Conservation (phyloP, 345 rosid species). For the Stellera chamaejasme region DNA sequence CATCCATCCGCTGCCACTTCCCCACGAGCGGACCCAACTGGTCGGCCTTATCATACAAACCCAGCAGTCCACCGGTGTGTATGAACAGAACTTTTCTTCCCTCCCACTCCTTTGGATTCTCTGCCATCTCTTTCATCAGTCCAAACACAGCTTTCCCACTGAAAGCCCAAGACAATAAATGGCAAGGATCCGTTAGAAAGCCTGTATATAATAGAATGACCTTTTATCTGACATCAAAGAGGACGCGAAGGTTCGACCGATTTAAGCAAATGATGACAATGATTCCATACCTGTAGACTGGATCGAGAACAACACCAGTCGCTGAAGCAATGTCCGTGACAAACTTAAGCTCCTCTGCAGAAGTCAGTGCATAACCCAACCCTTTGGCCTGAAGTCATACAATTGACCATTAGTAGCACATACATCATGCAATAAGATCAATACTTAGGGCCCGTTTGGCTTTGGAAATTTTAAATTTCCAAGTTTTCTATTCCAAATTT, state of each 20-base stretch:
- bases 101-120: constrained; percentile 72
- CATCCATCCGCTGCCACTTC: constrained; percentile 72
- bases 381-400: constrained; percentile 64
- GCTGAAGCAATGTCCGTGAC: constrained; percentile 69
- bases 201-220: background rate
- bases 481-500: no score
- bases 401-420: background rate
- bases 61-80: constrained; percentile 85
- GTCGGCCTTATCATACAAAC: constrained; percentile 74
- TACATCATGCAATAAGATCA: constrained; percentile 1
- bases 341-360: constrained; percentile 70
- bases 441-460: no score
- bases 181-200: no score
- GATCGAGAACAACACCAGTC: constrained; percentile 79
- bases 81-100: constrained; percentile 73
- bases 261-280: background rate
- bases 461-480: no score
- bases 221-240: no score
- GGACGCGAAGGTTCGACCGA: no score
- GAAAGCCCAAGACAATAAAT: constrained; percentile 2
- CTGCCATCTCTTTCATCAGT: constrained; percentile 67
- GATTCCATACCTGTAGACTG: constrained; percentile 70
- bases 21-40: constrained; percentile 54
- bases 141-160: constrained; percentile 90
- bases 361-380: constrained; percentile 76